phyloP scores from a whole-genome alignment of 192 early-diverging fungal genomes.

The Coemansia sp. region DNA sequence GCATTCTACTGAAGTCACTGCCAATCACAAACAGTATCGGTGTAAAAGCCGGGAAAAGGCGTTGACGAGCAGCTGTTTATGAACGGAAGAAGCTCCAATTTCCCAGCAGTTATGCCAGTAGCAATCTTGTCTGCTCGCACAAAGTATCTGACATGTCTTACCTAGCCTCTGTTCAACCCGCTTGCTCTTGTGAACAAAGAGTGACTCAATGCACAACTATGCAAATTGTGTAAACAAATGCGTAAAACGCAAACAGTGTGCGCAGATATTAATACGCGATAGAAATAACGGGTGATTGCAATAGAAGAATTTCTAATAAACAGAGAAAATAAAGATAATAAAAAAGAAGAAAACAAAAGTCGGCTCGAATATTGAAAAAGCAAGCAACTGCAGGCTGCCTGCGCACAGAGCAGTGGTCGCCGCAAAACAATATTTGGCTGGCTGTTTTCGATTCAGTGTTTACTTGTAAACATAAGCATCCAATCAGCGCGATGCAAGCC shows the following conservation, averaged over 20 bases:
- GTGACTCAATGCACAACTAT: not conserved
- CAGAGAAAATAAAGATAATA: not conserved
- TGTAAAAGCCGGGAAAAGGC: not conserved
- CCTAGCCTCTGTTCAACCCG: not conserved
- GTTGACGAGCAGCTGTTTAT: not conserved
- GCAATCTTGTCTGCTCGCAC: not conserved
- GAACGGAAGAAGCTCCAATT: not conserved
- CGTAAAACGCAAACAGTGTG: not conserved
- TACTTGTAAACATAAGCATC: constrained; percentile 33
- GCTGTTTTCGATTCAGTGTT: not conserved
- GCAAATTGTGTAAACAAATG: constrained; percentile 3
- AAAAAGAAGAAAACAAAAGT: not conserved
- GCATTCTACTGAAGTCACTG: constrained; percentile 1
- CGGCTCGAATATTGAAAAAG: not conserved
- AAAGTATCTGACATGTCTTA: not conserved
- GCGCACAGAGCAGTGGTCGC: not conserved
- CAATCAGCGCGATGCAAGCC: constrained; percentile 27
- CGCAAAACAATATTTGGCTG: constrained; percentile 2
- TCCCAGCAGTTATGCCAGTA: constrained; percentile 21
- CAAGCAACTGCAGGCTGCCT: not conserved
- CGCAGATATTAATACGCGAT: not conserved
- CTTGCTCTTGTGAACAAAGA: not conserved
- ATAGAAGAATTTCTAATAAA: not conserved
- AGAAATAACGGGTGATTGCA: constrained; percentile 1
- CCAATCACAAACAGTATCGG: not conserved